Evolutionary conservation across 805 yeast species (phyloP), one percentile per base, ranked within the genome.

Genomic region (Scheffersomyces stipitis): DNA sequence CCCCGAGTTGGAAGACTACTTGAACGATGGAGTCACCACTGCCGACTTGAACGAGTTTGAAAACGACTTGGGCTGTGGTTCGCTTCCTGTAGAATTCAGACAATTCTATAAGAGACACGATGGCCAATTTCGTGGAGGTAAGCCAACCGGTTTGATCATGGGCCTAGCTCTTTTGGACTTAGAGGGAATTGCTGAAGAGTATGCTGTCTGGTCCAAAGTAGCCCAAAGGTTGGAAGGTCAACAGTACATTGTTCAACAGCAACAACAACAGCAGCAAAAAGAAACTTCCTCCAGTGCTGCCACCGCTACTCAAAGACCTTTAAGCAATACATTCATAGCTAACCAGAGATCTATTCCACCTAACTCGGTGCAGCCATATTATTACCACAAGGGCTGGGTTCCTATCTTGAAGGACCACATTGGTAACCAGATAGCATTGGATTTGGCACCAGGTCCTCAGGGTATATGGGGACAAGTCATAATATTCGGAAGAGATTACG

Each of bases 401-500:
- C 98, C 99, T 3, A 62, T 91, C 35, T 79, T 86, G 26, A 87
- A 91, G 33, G 99, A 91, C 59, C 80, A 78, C 36, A 83, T 80
- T 15, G 99, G 99, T 31, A 91, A 91, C 65, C 90, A 89, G 60
- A 81, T 91, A 45, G 99, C 89, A 35, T 69, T 93, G 12, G 99
- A 91, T 64, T 72, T 91, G 41, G 58, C 69, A 7, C 67, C 69
- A 1, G 96, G 88, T 5, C 75, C 81, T 7, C 64, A 66, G 18
- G 96, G 96, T 30, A 73, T 69, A 40, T 80, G 85, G 76, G 99
- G 98, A 26, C 99, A 91, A 65, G 83, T 93, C 14, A 91, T 91
- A 44, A 56, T 90, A 37, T 91, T 86, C 60, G 99, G 99, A 27
- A 81, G 97, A 55, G 98, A 91, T 47, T 91, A 81, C 56, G 98